A percentile compares a stretch with the other conserved stretches of the same genome.
Conservation (phyloP, 1,284 basidiomycete species). For the Ganoderma meredithae region DNA sequence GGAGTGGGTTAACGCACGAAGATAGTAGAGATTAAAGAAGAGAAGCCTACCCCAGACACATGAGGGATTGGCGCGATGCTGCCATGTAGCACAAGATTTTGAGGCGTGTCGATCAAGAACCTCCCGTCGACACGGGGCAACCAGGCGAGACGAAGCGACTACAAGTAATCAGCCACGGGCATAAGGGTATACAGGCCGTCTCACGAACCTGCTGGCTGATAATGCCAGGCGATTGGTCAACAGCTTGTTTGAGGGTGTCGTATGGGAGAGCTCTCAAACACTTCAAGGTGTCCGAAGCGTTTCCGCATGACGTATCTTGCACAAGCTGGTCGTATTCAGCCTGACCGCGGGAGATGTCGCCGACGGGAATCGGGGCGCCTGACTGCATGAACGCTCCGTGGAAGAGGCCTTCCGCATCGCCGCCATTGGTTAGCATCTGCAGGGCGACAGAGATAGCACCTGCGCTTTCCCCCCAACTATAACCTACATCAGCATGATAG, state of each 20-base stretch:
- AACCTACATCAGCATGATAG: background rate
- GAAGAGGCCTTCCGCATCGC: slow-evolving; percentile 43
- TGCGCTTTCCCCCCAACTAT: slow-evolving; percentile 52
- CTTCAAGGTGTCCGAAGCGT: slow-evolving; percentile 43
- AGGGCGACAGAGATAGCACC: slow-evolving; percentile 47
- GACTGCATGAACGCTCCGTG: slow-evolving; percentile 47
- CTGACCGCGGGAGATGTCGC: slow-evolving; percentile 43
- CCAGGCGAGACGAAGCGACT: slow-evolving; percentile 42
- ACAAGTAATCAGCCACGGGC: background rate
- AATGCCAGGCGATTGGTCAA: slow-evolving; percentile 40
- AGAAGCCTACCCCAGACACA: slow-evolving; percentile 36
- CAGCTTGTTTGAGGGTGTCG: slow-evolving; percentile 40
- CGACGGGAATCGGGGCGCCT: slow-evolving; percentile 43
- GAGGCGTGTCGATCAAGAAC: slow-evolving; percentile 42
- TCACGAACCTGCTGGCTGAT: slow-evolving; percentile 38
- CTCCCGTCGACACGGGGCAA: slow-evolving; percentile 47
- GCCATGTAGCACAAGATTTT: slow-evolving; percentile 36
- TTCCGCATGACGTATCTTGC: slow-evolving; percentile 39
- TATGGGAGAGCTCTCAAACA: slow-evolving; percentile 48
- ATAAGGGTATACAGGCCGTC: too few species aligned
- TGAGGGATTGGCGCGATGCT: slow-evolving; percentile 42
- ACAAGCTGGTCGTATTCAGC: slow-evolving; percentile 45
- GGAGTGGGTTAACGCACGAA: background rate
- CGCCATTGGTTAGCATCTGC: slow-evolving; percentile 43
- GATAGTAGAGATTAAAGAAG: background rate